Base-by-base conservation (phyloP, 768 basidiomycete species). In the Boletus pseudo-olivaceus region DNA sequence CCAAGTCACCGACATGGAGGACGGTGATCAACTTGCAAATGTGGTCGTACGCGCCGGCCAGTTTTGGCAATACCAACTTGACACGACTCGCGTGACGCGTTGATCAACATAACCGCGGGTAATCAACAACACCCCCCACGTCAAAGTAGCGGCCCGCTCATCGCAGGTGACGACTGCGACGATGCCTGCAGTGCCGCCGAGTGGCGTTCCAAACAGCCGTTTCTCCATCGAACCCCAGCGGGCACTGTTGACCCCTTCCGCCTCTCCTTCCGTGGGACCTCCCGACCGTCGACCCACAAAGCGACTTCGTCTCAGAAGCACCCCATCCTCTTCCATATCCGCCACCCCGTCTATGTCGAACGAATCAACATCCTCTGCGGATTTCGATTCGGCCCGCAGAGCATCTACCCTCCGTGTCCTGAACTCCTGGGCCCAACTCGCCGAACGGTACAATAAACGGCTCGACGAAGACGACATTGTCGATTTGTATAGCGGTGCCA, bases 381-480 rank as follows among this genome's bases (percentile, higher is more conserved):
- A 83, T 57, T 70, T 83, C 20, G 69, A 82, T 49, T 76, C 78
- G 34, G 82, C 82, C 34, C 76, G 85, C 41, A 75, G 81, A 49
- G 84, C 79, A 23, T 72, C 68, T 12, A 75, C 77, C 5, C 69
- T 75, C 60, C 82, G 84, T 3, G 73, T 90, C 35, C 71, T 82
- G 23, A 78, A 80, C 59, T 73, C 81, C 14, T 90, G 90, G 89
- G 75, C 80, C 27, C 75, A 80, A 48, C 80, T 92, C 4, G 88
- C 81, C 4, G 82, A 85, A 45, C 80, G 87, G 26, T 87, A 90
- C 64, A 76, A 79, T 33, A 77, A 81, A 47, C 76, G 78, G 41
- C 71, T 89, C 37, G 87, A 88, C 59, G 84, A 91, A 63, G 90
- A 92, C 67, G 90, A 93, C 66, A 84, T 91, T 43, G 75, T 92